Base-by-base conservation (phyloP, 805 yeast genomes). In the Candida nitratophila region DNA sequence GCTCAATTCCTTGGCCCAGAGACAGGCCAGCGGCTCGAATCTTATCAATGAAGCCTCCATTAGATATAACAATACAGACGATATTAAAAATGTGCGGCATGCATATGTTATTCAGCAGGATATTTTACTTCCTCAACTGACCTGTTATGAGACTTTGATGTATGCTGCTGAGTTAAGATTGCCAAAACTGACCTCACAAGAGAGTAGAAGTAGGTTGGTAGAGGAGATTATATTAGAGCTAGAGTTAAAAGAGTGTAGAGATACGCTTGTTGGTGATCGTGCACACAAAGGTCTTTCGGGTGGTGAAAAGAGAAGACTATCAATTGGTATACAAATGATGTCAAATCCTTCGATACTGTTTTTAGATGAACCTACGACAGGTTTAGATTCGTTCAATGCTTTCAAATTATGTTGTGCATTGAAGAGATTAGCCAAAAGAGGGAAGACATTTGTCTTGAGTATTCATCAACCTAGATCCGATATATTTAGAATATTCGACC, bases 311-410 rank as follows among this genome's bases (percentile, higher is more conserved):
- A 61, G 96, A 54, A 63, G 96, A 46, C 71, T 85, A 4, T 81
- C 90, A 38, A 74, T 87, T 32, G 96, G 87, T 0, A 76, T 86
- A 16, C 95, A 87, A 58, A 65, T 87, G 56, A 68, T 87, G 40
- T 76, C 85, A 6, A 83, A 80, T 50, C 96, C 96, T 0, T 77
- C 89, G 0, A 66, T 87, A 2, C 61, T 88, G 47, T 86, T 86
- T 53, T 62, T 87, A 37, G 96, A 87, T 59, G 96, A 87, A 53
- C 95, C 96, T 6, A 87, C 96, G 1, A 86, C 96, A 0, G 95
- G 96, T 0, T 64, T 87, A 30, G 96, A 87, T 60, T 81, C 95
- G 5, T 79, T 78, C 48, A 80, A 89, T 12, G 90, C 96, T 0
- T 75, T 71, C 50, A 64, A 79, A 44, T 66, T 87, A 31, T 74